phyloP scores from a whole-genome alignment of 768 basidiomycete genomes.

The Amanita phalloides region DNA sequence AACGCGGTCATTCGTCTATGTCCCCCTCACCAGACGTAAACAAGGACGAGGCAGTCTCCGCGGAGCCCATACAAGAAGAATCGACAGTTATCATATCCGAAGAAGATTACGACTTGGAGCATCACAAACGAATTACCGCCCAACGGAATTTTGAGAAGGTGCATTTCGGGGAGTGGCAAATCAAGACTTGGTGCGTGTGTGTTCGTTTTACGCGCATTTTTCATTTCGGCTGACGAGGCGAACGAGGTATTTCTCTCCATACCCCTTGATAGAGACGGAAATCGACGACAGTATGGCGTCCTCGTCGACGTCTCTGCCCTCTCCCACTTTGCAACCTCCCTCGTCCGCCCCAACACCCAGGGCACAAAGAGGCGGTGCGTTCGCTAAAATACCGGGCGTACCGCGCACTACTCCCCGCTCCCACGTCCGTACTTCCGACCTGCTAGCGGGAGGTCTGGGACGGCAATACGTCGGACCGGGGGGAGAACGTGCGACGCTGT shows the following conservation, averaged over 20 bases:
- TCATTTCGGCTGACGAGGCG: background rate
- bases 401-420: conserved; percentile 41
- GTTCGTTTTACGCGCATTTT: background rate
- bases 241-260: conserved; percentile 87
- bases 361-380: conserved; percentile 7
- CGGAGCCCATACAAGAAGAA: conserved; percentile 15
- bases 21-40: background rate
- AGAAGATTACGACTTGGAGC: conserved; percentile 53
- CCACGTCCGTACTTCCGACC: conserved; percentile 65
- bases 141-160: conserved; percentile 83
- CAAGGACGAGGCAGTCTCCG: conserved; percentile 6
- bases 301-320: conserved; percentile 11
- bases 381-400: conserved; percentile 36
- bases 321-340: conserved; percentile 10
- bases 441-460: conserved; percentile 53
- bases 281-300: conserved; percentile 31
- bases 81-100: conserved; percentile 38
- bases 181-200: conserved; percentile 76
- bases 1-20: conserved; percentile 7
- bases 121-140: conserved; percentile 55
- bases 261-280: conserved; percentile 67
- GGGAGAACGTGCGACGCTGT: conserved; percentile 47
- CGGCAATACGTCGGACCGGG: conserved; percentile 23
- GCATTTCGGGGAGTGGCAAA: conserved; percentile 75
- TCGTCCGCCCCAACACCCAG: conserved; percentile 7